Conservation (phyloP, 2,329 filamentous ascomycete genomes). For the Fusarium papillatum region DNA sequence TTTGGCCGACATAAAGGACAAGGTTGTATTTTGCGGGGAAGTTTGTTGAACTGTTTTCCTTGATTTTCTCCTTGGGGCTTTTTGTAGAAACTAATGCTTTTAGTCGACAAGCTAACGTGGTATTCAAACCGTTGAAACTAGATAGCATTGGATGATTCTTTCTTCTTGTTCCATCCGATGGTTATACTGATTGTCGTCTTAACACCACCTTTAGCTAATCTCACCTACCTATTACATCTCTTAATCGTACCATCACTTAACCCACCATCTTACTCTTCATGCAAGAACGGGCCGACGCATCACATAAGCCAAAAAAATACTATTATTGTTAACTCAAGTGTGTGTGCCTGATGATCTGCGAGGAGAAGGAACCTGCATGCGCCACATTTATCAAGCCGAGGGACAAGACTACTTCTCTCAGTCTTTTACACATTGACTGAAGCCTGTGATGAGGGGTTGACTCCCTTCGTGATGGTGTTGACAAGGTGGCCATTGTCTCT, state of each 20-base stretch:
- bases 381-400: conserved; percentile 37
- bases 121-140: neutral
- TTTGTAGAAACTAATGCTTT: neutral
- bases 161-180: neutral
- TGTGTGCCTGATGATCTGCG: conserved; percentile 40
- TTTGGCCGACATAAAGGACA: neutral
- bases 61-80: neutral
- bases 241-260: conserved; percentile 11
- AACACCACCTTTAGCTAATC: conserved; percentile 17
- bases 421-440: conserved; percentile 10
- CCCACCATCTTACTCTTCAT: conserved; percentile 26
- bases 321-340: conserved; percentile 8
- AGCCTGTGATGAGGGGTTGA: conserved; percentile 40
- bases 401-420: too few species aligned
- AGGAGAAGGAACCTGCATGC: conserved; percentile 30
- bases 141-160: neutral
- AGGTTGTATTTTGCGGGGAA: conserved; percentile 18
- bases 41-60: neutral
- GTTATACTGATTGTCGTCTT: neutral
- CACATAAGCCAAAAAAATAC: neutral
- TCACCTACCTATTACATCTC: conserved; percentile 32
- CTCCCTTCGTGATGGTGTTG: conserved; percentile 30
- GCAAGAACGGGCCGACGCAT: conserved; percentile 31
- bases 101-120: neutral
- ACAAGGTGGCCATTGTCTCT: conserved; percentile 6